Base-by-base conservation (phyloP, 75 land plant species). In the Selaginella tamariscina region DNA sequence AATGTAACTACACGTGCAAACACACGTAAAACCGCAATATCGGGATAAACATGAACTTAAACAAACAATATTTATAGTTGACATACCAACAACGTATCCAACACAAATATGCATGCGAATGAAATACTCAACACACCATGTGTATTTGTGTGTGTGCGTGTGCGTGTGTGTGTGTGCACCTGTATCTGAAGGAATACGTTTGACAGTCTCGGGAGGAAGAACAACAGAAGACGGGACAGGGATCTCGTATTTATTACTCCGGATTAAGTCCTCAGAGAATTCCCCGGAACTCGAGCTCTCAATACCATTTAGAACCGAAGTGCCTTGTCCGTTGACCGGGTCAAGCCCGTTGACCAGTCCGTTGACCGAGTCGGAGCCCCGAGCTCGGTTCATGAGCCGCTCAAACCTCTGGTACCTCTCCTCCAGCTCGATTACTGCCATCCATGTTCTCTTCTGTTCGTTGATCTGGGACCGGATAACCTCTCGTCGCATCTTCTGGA, bases 401-500 rank as follows among this genome's bases (percentile, higher is more conserved):
- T 86, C 85, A 56, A 78, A 82, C 54, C 74, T 27, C 8, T 15
- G 62, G 54, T 86, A 85, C 21, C 62, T 33, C 1, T 72, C 78
- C 57, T 80, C 89, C 11, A 83, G 75, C 65, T 88, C 84, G 20
- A 81, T 70, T 29, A 80, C 5, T 13, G 68, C 65, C 27, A 76
- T 20, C 11, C 83, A 79, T 23, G 75, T 79, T 32, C 80, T 73
- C 75, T 71, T 85, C 79, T 81, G 75, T 24, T 81, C 81, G 27
- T 77, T 66, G 65, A 80, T 78, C 67, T 82, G 80, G 2, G 27
- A 30, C 8, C 75, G 70, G 5, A 73, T 23, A 32, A 73, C 32
- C 20, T 68, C 72, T 32, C 56, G 64, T 28, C 78, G 83, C 89
- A 89, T 86, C 79, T 84, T 78, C 59, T 72, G 82, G 8, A 77